A percentile compares a stretch with the other conserved stretches of the same genome.
Conservation (phyloP, 768 basidiomycete species). For the Rossbeevera mucosa region DNA sequence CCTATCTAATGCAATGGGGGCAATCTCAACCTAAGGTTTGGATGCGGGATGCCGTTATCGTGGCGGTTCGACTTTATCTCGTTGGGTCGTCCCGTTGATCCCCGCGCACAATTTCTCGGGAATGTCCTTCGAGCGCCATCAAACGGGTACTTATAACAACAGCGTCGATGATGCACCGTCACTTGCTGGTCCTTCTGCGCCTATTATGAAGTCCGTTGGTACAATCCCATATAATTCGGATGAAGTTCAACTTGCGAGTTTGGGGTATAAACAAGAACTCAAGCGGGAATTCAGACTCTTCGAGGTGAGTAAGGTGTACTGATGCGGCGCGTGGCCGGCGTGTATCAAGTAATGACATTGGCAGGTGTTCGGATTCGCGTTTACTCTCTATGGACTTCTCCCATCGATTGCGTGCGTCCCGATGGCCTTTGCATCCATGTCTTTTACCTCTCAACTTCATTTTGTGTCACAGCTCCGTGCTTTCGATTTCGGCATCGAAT, state of each 20-base stretch:
- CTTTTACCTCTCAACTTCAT: not conserved
- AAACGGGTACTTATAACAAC: not conserved
- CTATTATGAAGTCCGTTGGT: conserved; percentile 1
- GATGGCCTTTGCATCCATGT: conserved; percentile 8
- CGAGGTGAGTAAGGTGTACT: conserved; percentile 17
- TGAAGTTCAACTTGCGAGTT: conserved; percentile 23
- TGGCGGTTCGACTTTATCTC: not conserved
- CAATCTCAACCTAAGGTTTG: not conserved
- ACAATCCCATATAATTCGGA: conserved; percentile 15
- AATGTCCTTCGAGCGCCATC: not conserved
- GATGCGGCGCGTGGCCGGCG: no score
- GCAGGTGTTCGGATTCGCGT: conserved; percentile 65
- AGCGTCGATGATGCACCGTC: not conserved
- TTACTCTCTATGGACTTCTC: conserved; percentile 63
- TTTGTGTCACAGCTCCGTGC: conserved; percentile 37
- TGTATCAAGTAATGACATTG: not conserved
- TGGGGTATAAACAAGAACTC: conserved; percentile 35
- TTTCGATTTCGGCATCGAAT: conserved; percentile 41
- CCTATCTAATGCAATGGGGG: no score
- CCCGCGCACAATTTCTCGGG: not conserved
- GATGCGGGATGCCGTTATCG: not conserved
- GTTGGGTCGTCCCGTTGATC: not conserved
- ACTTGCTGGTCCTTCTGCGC: not conserved
- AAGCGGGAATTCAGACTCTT: conserved; percentile 29
- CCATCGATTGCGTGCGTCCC: conserved; percentile 52